Base-by-base conservation (phyloP, 805 yeast genomes). In the Candida ovalis region DNA sequence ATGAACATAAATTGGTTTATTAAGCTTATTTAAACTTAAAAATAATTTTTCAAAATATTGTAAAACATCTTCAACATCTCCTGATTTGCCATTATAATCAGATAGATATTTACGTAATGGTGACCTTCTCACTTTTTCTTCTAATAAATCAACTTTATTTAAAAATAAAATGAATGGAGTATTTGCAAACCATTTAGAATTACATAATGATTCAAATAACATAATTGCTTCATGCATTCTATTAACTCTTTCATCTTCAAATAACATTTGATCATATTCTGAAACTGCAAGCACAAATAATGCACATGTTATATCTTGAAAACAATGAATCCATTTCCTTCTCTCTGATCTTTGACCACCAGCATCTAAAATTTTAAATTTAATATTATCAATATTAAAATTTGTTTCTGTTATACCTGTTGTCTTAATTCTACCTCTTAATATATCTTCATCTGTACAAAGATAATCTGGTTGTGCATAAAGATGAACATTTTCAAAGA, bases 281-380 rank as follows among this genome's bases (percentile, higher is more conserved):
- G 89, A 81, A 23, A 89, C 82, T 0, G 97, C 97, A 18, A 87
- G 77, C 7, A 92, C 96, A 66, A 89, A 94, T 35, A 92, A 66
- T 0, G 95, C 85, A 3, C 95, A 87, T 0, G 96, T 86, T 43
- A 92, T 87, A 52, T 86, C 88, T 60, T 91, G 94, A 67, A 91
- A 91, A 61, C 96, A 88, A 62, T 90, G 96, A 53, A 91, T 87
- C 97, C 97, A 91, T 64, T 91, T 91, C 57, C 85, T 81, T 51
- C 97, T 76, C 64, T 91, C 97, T 19, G 88, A 81, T 51, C 97
- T 71, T 69, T 91, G 97, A 1, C 99, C 99, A 45, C 99, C 99
- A 3, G 97, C 98, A 73, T 94, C 99, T 40, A 90, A 70, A 38
- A 94, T 88, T 59, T 81, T 82, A 63, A 91, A 84, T 54, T 75